These are phyloP conservation scores for Gnaphalium uliginosum DNA, from an alignment of 129 eudicot genomes.

Conservation along the genomic window DNA sequence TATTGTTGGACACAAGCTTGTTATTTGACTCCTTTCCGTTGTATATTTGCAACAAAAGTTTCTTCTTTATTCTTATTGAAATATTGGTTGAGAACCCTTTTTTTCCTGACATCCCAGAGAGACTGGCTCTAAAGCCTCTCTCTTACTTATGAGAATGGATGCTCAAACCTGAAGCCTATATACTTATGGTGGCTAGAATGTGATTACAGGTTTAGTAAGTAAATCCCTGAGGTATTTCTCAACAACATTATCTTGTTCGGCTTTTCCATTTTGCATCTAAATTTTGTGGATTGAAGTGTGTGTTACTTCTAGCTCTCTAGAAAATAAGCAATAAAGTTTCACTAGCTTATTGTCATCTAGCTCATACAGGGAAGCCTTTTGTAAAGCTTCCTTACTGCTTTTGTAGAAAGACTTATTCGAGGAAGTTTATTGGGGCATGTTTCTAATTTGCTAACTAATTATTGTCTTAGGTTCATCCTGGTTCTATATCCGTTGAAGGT, in stretches of 20 bases:
- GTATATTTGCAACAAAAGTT: background rate
- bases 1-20: background rate
- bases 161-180: background rate
- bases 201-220: background rate
- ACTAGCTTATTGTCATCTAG: background rate
- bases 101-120: background rate
- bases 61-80: background rate
- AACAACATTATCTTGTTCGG: background rate
- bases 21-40: background rate
- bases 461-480: slow-evolving; percentile 74
- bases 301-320: no score
- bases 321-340: no score
- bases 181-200: background rate
- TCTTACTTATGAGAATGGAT: background rate
- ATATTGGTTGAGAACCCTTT: background rate
- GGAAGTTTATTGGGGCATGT: background rate
- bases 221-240: background rate
- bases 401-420: slow-evolving; percentile 1
- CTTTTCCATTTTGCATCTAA: background rate
- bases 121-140: background rate
- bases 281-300: background rate
- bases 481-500: slow-evolving; percentile 80
- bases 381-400: background rate
- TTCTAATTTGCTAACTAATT: background rate
- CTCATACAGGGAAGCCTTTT: background rate